Evolutionary conservation across 768 basidiomycete species (phyloP).

Genomic region (Termitomyces sp.): DNA sequence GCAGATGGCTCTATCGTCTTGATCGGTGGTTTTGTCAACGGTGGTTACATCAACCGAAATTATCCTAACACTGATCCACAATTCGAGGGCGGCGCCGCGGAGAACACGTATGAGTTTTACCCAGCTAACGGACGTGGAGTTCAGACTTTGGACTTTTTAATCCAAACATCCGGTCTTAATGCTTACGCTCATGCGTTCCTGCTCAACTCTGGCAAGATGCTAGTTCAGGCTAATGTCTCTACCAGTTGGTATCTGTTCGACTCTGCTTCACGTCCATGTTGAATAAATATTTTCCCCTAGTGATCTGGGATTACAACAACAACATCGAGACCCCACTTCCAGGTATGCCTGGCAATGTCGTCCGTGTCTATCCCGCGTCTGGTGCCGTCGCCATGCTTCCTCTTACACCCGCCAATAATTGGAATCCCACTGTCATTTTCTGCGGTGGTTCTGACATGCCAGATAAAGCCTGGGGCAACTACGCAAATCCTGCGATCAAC

Average conservation of each 20-base stretch:
- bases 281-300: slow-evolving; percentile 14
- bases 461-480: slow-evolving; percentile 70
- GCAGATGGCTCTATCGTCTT: slow-evolving; percentile 75
- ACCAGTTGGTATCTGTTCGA: slow-evolving; percentile 44
- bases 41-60: slow-evolving; percentile 77
- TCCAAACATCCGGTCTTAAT: slow-evolving; percentile 71
- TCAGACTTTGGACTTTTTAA: slow-evolving; percentile 62
- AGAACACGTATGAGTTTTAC: slow-evolving; percentile 83
- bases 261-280: neutral
- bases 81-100: slow-evolving; percentile 64
- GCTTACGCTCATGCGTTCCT: slow-evolving; percentile 71
- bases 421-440: slow-evolving; percentile 78
- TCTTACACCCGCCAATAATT: slow-evolving; percentile 85
- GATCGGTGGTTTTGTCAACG: slow-evolving; percentile 76
- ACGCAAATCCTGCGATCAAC: slow-evolving; percentile 67
- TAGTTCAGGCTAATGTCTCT: slow-evolving; percentile 79
- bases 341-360: slow-evolving; percentile 66
- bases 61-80: slow-evolving; percentile 65
- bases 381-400: slow-evolving; percentile 89
- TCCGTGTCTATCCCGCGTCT: slow-evolving; percentile 85
- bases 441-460: slow-evolving; percentile 87
- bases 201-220: slow-evolving; percentile 71
- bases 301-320: slow-evolving; percentile 44
- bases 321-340: slow-evolving; percentile 64
- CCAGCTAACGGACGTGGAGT: slow-evolving; percentile 50